Evolutionary conservation across 1,284 basidiomycete species (phyloP).

Genomic region (Cutaneotrichosporon mucoides): DNA sequence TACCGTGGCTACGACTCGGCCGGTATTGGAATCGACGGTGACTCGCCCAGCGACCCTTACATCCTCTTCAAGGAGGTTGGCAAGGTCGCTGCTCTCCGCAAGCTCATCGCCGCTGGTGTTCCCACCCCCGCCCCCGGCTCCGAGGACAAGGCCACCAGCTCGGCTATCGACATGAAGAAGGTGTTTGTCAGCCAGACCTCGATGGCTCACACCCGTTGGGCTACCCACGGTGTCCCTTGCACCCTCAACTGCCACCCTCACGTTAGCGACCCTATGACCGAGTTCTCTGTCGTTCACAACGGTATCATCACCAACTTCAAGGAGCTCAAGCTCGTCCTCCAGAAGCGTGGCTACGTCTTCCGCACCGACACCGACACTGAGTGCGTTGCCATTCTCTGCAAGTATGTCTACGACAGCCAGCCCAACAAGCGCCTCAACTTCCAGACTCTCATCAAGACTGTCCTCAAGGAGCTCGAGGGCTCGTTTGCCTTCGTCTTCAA

Average conservation of each 20-base stretch:
- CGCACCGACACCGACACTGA: constrained; percentile 98
- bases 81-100: constrained; percentile 91
- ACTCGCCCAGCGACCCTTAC: constrained; percentile 62
- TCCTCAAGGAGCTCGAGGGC: constrained; percentile 96
- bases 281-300: constrained; percentile 97
- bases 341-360: constrained; percentile 93
- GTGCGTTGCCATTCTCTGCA: constrained; percentile 90
- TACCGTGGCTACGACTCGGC: constrained; percentile 99
- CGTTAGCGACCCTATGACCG: constrained; percentile 69
- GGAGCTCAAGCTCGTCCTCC: constrained; percentile 87
- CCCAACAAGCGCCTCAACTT: constrained; percentile 84
- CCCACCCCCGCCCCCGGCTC: constrained; percentile 27
- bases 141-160: constrained; percentile 16
- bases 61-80: constrained; percentile 98
- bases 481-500: constrained; percentile 99
- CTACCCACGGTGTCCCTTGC: constrained; percentile 92
- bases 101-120: constrained; percentile 73
- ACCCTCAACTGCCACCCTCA: constrained; percentile 94
- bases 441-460: constrained; percentile 88
- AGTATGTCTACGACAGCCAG: constrained; percentile 95
- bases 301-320: constrained; percentile 96
- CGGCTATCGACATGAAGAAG: constrained; percentile 70
- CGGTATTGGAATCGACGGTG: constrained; percentile 89
- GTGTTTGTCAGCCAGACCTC: constrained; percentile 83
- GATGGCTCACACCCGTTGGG: constrained; percentile 99